Conservation (phyloP, 345 rosid genomes). For the Syzygium oleosum region DNA sequence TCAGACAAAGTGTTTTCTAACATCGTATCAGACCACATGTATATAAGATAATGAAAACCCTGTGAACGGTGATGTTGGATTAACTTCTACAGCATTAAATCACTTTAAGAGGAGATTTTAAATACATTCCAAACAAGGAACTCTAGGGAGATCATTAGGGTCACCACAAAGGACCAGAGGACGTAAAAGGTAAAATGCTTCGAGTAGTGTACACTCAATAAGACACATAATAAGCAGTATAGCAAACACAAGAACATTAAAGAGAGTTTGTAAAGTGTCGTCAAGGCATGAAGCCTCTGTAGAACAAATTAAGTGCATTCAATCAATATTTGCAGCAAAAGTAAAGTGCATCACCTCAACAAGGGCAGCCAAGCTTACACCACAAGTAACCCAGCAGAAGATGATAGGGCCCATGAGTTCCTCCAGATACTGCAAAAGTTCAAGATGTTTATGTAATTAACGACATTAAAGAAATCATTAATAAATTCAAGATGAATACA, state of each 20-base stretch:
- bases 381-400: constrained; percentile 79
- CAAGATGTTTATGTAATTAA: background rate
- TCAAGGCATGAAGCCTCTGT: background rate
- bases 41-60: background rate
- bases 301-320: background rate
- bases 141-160: background rate
- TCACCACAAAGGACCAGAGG: background rate
- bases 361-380: constrained; percentile 80
- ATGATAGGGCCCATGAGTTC: constrained; percentile 75
- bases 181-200: background rate
- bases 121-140: background rate
- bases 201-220: background rate
- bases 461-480: background rate
- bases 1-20: background rate
- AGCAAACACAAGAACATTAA: background rate
- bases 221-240: background rate
- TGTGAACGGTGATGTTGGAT: background rate
- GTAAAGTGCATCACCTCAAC: constrained; percentile 57
- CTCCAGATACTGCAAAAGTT: constrained; percentile 68
- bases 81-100: background rate
- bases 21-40: background rate
- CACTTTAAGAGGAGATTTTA: background rate
- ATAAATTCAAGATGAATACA: background rate
- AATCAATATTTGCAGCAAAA: background rate
- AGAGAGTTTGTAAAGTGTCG: background rate